Conservation (phyloP, 2,329 filamentous ascomycete genomes). For the Fonsecaea multimorphosa region DNA sequence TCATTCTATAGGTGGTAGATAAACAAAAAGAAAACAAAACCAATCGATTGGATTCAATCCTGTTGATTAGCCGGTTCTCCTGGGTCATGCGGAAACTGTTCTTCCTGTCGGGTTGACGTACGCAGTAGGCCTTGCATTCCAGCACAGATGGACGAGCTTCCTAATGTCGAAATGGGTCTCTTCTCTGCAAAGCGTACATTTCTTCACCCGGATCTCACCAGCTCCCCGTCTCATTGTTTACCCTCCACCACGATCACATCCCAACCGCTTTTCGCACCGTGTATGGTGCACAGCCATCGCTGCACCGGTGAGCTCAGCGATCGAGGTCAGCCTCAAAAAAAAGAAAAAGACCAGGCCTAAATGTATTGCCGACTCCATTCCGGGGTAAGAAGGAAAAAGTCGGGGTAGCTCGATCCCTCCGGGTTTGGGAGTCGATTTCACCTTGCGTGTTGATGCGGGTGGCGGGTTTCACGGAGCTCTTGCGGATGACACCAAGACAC, state of each 20-base stretch:
- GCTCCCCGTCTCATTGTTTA: slow-evolving; percentile 1
- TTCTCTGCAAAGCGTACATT: not conserved
- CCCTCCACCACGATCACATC: not conserved
- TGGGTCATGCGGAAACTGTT: not conserved
- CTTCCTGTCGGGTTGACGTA: not conserved
- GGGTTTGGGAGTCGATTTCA: not conserved
- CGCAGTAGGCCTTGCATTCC: not conserved
- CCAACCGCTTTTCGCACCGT: not conserved
- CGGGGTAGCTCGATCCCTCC: slow-evolving; percentile 10
- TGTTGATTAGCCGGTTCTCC: too few species aligned
- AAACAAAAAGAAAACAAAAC: not conserved
- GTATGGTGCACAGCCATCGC: not conserved
- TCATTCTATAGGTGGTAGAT: slow-evolving; percentile 7
- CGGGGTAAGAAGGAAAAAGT: slow-evolving; percentile 12
- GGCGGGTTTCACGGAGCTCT: too few species aligned
- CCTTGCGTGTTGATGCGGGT: too few species aligned
- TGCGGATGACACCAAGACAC: not conserved
- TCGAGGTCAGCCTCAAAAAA: too few species aligned
- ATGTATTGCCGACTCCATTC: slow-evolving; percentile 9
- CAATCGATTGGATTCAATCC: not conserved
- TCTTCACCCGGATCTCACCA: not conserved
- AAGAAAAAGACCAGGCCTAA: not conserved
- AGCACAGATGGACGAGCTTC: not conserved
- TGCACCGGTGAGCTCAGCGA: not conserved
- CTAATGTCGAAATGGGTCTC: not conserved